These are phyloP conservation scores for Curvularia sp. DNA, from an alignment of 2,329 filamentous ascomycete genomes.

Conservation along the genomic window DNA sequence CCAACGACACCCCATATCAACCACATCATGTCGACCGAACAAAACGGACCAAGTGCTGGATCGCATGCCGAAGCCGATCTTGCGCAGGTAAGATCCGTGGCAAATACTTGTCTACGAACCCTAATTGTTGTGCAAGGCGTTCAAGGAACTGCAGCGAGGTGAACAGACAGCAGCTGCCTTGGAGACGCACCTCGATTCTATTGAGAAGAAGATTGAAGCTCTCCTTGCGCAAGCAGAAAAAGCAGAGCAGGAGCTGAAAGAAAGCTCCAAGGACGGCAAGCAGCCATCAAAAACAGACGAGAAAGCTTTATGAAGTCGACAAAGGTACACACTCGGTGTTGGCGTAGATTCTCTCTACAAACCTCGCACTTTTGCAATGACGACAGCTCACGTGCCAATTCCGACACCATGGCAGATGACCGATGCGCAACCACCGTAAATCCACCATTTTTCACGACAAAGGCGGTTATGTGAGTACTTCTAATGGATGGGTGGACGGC, in stretches of 20 bases:
- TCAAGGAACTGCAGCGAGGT: constrained; percentile 61
- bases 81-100: constrained; percentile 37
- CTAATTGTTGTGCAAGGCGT: constrained; percentile 52
- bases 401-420: background rate
- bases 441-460: constrained; percentile 3
- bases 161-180: constrained; percentile 63
- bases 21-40: constrained; percentile 41
- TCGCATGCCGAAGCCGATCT: constrained; percentile 44
- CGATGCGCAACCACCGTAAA: background rate
- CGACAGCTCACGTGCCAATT: background rate
- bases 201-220: constrained; percentile 64
- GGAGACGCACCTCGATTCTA: constrained; percentile 61
- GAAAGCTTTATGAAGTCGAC: constrained; percentile 24
- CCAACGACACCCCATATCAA: constrained; percentile 21
- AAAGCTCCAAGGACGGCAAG: constrained; percentile 26
- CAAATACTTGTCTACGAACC: background rate
- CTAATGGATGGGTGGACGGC: background rate
- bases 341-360: background rate
- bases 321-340: background rate
- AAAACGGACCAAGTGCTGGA: constrained; percentile 36
- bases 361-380: background rate
- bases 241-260: constrained; percentile 44
- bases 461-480: background rate
- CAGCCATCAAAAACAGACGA: constrained; percentile 22
- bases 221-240: constrained; percentile 59